Evolutionary conservation across 2,329 filamentous ascomycete species (phyloP).

Genomic region (Celoporthe dispersa): DNA sequence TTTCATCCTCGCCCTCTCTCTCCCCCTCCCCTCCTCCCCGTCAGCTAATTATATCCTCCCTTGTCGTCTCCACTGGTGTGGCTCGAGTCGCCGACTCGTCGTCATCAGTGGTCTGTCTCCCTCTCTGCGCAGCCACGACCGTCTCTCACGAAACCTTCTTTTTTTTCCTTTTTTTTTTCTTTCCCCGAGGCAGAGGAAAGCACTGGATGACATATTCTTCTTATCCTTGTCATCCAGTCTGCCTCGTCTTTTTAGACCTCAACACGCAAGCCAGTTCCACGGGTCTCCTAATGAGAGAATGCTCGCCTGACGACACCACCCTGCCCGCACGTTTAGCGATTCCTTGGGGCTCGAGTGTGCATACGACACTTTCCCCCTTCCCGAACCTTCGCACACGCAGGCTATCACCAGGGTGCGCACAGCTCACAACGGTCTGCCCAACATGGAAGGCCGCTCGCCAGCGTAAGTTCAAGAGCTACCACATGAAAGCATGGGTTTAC

Average conservation of each 20-base stretch:
- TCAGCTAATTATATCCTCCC: conserved; percentile 3
- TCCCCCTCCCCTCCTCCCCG: neutral
- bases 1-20: neutral
- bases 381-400: neutral
- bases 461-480: conserved; percentile 21
- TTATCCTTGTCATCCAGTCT: neutral
- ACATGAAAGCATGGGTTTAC: neutral
- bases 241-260: neutral
- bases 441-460: conserved; percentile 25
- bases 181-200: neutral
- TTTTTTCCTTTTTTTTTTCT: neutral
- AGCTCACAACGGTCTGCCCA: neutral
- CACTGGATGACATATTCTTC: neutral
- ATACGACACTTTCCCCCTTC: neutral
- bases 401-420: neutral
- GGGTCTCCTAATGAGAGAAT: neutral
- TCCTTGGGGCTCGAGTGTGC: no score
- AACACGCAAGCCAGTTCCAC: neutral
- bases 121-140: conserved; percentile 1
- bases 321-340: neutral
- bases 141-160: neutral
- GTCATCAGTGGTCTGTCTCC: conserved; percentile 15
- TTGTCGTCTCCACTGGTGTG: conserved; percentile 9
- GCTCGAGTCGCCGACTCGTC: conserved; percentile 1
- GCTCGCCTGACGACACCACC: neutral